Base-by-base conservation (phyloP, 768 basidiomycete species). In the Gloeostereum incarnatum region DNA sequence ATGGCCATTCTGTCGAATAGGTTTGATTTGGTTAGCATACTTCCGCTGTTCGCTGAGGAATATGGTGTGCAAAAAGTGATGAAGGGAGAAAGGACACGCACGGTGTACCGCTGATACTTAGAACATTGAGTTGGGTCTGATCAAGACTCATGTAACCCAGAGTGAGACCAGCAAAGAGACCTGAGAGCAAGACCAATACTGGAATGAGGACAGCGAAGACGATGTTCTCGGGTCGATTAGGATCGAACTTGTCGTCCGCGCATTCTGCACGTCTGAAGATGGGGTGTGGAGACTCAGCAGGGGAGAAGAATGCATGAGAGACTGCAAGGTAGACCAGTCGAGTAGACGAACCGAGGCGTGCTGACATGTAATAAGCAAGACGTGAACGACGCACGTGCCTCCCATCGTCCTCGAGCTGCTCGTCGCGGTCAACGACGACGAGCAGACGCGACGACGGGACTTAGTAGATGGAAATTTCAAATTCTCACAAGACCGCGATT, bases 71-170 rank as follows among this genome's bases (percentile, higher is more conserved):
- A n/a, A n/a, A 7, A 29, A 31, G 9, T 16, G 30, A 16, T 10
- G 20, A 11, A 39, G 22, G 18, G 17, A 21, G 11, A 30, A 16
- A 19, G 16, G 33, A 35, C 38, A 35, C 33, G 13, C 20, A 44
- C 43, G 43, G 43, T 2, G 37, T 39, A 14, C 43, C 43, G 21
- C 43, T 44, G n/a, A 44, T 33, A 48, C 81, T 78, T 21, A 94
- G 61, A 2, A 94, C 91, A 52, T 83, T 81, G 31, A 94, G 72
- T 67, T 92, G 89, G 27, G 91, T 93, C 58, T 86, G 86, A 60
- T 94, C 90, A 56, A 93, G 69, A 50, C 81, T 86, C 85, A 93
- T 91, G 57, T 89, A 92, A 23, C 90, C 90, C 34, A 93, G 66
- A 42, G 91, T 93, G 46, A 92, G 66, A 58, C 91, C 86, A 69